Conservation (phyloP, 2,329 filamentous ascomycete genomes). For the Trichophyton verrucosum region DNA sequence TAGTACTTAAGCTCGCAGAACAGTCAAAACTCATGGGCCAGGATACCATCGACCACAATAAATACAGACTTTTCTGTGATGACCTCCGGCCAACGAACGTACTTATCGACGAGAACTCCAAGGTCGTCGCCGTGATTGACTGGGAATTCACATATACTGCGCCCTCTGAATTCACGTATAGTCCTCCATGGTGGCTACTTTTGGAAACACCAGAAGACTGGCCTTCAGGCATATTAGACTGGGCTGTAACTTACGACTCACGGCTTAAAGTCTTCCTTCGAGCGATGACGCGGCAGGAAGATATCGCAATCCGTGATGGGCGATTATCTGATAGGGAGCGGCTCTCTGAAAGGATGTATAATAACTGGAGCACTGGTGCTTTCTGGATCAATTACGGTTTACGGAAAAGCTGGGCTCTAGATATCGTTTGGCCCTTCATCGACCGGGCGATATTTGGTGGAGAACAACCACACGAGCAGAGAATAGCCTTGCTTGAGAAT, state of each 20-base stretch:
- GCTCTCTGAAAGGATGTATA: constrained; percentile 14
- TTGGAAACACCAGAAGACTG: constrained; percentile 17
- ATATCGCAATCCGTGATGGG: constrained; percentile 6
- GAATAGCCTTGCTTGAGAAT: constrained; percentile 4
- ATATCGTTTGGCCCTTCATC: constrained; percentile 11
- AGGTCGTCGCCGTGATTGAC: constrained; percentile 30
- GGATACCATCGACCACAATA: constrained; percentile 18
- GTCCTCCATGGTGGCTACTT: constrained; percentile 33
- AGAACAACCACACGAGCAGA: neutral
- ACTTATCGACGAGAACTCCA: constrained; percentile 26
- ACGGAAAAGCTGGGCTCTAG: constrained; percentile 17
- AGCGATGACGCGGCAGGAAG: constrained; percentile 11
- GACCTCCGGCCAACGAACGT: constrained; percentile 31
- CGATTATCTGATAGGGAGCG: constrained; percentile 11
- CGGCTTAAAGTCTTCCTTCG: constrained; percentile 13
- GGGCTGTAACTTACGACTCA: constrained; percentile 9
- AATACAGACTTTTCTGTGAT: constrained; percentile 29
- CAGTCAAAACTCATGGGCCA: constrained; percentile 5
- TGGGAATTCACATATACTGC: constrained; percentile 33
- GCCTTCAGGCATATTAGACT: constrained; percentile 12
- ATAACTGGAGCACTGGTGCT: constrained; percentile 15
- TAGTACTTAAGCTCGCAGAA: constrained; percentile 14
- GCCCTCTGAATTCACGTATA: constrained; percentile 29
- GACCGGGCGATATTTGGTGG: constrained; percentile 2
- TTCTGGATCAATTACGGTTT: constrained; percentile 16